A percentile compares a stretch with the other conserved stretches of the same genome.
Conservation (phyloP, 306 rosid species). For the Prunus fruticosa region DNA sequence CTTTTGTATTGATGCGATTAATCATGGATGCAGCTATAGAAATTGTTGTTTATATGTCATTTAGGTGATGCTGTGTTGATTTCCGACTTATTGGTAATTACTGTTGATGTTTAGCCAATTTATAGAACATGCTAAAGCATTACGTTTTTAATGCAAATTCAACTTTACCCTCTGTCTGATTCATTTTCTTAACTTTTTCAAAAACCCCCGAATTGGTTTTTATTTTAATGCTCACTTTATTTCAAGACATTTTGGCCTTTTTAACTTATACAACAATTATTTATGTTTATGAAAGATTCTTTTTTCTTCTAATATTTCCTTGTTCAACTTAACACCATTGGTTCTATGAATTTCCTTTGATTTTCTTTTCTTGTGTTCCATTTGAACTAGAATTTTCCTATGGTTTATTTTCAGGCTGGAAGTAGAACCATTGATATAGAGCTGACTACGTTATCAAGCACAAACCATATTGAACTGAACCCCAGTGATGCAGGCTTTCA, state of each 20-base stretch:
- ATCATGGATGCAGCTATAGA: not conserved
- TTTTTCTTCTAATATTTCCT: not conserved
- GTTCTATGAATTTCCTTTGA: not conserved
- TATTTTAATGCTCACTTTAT: not conserved
- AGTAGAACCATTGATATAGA: conserved; percentile 87
- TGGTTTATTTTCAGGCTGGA: conserved; percentile 68
- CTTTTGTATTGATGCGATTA: not conserved
- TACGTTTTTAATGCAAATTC: not conserved
- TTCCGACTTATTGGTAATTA: not conserved
- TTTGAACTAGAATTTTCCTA: not conserved
- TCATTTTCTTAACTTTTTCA: not conserved
- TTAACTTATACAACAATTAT: not conserved
- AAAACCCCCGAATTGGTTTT: not conserved
- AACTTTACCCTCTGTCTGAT: not conserved
- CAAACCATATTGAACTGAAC: conserved; percentile 79
- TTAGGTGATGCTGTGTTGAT: not conserved
- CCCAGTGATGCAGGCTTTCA: conserved; percentile 97
- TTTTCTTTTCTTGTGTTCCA: not conserved
- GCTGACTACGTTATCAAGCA: conserved; percentile 83
- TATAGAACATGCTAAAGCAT: not conserved
- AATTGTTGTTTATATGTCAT: not conserved
- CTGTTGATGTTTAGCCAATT: not conserved
- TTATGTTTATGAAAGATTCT: not conserved
- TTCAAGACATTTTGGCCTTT: not conserved
- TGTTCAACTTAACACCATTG: not conserved